Percentiles rank a stretch among this genome's conserved stretches.
These are phyloP conservation scores for Ilex aquifolium DNA, from an alignment of 257 asterid species.

Conservation along the genomic window DNA sequence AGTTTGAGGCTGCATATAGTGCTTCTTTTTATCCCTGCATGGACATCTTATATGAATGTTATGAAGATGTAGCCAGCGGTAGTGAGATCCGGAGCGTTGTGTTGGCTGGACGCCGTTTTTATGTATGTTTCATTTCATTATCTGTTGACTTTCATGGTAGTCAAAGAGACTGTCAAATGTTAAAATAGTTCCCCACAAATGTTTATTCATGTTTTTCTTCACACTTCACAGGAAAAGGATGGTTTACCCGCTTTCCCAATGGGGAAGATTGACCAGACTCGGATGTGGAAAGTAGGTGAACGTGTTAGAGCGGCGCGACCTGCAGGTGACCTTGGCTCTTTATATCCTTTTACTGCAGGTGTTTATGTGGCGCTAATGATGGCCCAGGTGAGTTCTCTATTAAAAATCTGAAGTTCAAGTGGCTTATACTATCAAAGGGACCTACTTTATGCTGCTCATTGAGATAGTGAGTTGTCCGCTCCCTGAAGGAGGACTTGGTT, in stretches of 20 bases:
- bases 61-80: constrained; percentile 93
- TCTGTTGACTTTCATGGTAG: not conserved
- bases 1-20: constrained; percentile 79
- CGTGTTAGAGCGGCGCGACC: constrained; percentile 63
- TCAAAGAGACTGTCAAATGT: not conserved
- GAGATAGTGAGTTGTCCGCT: not conserved
- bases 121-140: constrained; percentile 34
- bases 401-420: not conserved
- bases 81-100: constrained; percentile 93
- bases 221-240: constrained; percentile 62
- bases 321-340: constrained; percentile 82
- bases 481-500: not conserved
- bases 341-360: constrained; percentile 91
- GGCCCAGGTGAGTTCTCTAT: constrained; percentile 61
- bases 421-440: not conserved
- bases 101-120: constrained; percentile 94
- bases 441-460: not conserved
- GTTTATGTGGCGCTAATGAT: constrained; percentile 86
- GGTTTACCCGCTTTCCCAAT: constrained; percentile 92
- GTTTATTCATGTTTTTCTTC: not conserved
- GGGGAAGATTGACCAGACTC: constrained; percentile 90
- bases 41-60: constrained; percentile 95
- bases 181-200: not conserved
- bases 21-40: constrained; percentile 94
- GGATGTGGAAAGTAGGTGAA: constrained; percentile 95